A percentile compares a stretch with the other conserved stretches of the same genome.
Evolutionary conservation across 2,329 filamentous ascomycete genomes (phyloP).

Genomic region (Botrytis cinerea): DNA sequence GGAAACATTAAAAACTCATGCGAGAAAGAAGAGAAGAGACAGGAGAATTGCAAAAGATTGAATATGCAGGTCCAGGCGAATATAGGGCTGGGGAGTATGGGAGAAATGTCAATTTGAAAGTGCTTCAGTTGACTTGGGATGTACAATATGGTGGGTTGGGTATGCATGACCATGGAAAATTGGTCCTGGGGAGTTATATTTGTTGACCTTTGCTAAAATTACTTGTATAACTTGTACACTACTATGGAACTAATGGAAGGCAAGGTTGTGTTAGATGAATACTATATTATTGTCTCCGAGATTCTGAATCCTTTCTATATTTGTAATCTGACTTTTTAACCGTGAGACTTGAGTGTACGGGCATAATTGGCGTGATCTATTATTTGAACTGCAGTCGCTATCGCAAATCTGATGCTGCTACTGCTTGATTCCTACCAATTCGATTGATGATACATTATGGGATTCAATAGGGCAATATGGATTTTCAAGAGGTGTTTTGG

Average conservation of each 20-base stretch:
- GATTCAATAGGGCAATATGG: not conserved
- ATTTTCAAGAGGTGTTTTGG: not conserved
- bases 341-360: not conserved
- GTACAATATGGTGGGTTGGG: conserved; percentile 20
- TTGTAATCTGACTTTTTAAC: not conserved
- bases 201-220: conserved; percentile 6
- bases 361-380: not conserved
- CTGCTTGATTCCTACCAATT: not conserved
- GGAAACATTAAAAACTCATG: conserved; percentile 58
- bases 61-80: conserved; percentile 6
- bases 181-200: conserved; percentile 8
- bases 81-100: conserved; percentile 24
- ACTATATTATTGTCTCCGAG: not conserved
- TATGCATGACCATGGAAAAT: conserved; percentile 11
- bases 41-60: conserved; percentile 35
- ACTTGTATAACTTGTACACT: conserved; percentile 22
- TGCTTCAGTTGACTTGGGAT: conserved; percentile 42
- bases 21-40: conserved; percentile 58
- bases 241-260: not conserved
- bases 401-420: not conserved
- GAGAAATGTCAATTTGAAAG: conserved; percentile 41
- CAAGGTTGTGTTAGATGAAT: not conserved
- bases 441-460: not conserved
- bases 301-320: not conserved
- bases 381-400: not conserved